These are phyloP conservation scores for Tubosaeta sp. DNA, from an alignment of 768 basidiomycete species.

Conservation along the genomic window DNA sequence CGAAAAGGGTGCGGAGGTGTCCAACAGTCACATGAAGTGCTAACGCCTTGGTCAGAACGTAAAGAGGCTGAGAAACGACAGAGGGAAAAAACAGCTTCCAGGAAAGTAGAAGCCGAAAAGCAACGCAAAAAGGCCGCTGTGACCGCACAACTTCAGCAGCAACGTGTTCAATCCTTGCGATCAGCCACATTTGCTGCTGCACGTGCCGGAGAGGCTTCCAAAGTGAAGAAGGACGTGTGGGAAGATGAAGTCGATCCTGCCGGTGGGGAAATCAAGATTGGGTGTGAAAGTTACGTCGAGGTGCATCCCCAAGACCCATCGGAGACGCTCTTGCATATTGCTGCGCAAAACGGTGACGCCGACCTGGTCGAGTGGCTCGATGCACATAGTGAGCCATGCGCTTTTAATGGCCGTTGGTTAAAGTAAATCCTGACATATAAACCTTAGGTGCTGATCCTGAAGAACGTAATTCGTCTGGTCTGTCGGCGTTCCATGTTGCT, in stretches of 20 bases:
- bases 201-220: constrained; percentile 45
- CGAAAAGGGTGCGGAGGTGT: constrained; percentile 41
- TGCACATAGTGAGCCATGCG: constrained; percentile 53
- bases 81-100: constrained; percentile 49
- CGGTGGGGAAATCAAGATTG: constrained; percentile 62
- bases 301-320: constrained; percentile 45
- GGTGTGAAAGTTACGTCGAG: constrained; percentile 50
- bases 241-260: constrained; percentile 67
- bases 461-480: constrained; percentile 54
- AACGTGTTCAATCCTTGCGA: constrained; percentile 52
- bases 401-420: constrained; percentile 21
- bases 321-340: constrained; percentile 72
- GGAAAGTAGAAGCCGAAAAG: constrained; percentile 51
- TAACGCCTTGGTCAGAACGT: constrained; percentile 35
- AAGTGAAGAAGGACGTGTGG: constrained; percentile 63
- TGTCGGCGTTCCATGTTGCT: constrained; percentile 66
- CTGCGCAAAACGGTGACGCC: constrained; percentile 48
- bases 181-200: constrained; percentile 65
- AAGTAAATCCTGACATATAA: constrained; percentile 16
- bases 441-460: constrained; percentile 65
- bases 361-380: constrained; percentile 67
- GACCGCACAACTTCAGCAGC: constrained; percentile 41
- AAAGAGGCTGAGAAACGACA: constrained; percentile 54
- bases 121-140: constrained; percentile 46
- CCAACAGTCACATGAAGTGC: constrained; percentile 5